These are phyloP conservation scores for Jacaranda copaia DNA, from an alignment of 257 asterid species.

Conservation along the genomic window DNA sequence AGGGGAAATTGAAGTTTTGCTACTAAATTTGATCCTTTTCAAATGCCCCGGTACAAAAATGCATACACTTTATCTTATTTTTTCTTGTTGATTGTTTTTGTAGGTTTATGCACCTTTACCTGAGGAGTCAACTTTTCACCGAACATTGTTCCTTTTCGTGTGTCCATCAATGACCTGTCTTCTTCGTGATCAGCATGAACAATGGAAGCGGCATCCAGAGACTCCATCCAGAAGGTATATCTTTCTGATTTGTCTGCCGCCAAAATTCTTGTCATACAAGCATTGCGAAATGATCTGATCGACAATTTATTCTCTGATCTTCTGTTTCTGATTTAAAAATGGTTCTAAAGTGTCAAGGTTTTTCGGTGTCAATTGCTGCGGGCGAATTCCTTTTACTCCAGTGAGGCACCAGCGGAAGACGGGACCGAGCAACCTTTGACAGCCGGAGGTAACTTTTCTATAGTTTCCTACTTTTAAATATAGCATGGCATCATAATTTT, in stretches of 20 bases:
- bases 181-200: constrained; percentile 88
- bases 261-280: background rate
- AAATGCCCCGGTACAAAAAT: background rate
- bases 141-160: constrained; percentile 76
- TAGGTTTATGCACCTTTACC: constrained; percentile 91
- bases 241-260: constrained; percentile 12
- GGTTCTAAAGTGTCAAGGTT: constrained; percentile 69
- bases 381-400: constrained; percentile 73
- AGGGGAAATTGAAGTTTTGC: background rate
- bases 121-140: constrained; percentile 84
- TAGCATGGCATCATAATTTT: background rate
- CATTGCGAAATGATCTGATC: background rate
- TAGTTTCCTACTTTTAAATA: background rate
- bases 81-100: constrained; percentile 26
- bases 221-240: constrained; percentile 67
- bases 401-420: constrained; percentile 71
- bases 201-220: constrained; percentile 76
- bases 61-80: background rate
- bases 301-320: background rate
- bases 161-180: constrained; percentile 89
- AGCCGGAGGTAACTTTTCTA: constrained; percentile 61
- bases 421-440: constrained; percentile 70
- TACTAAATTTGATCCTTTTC: background rate
- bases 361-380: constrained; percentile 85
- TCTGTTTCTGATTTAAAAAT: constrained; percentile 38